A percentile compares a stretch with the other conserved stretches of the same genome.
Evolutionary conservation across 768 basidiomycete genomes (phyloP).

Genomic region (Boletus reticulatus): DNA sequence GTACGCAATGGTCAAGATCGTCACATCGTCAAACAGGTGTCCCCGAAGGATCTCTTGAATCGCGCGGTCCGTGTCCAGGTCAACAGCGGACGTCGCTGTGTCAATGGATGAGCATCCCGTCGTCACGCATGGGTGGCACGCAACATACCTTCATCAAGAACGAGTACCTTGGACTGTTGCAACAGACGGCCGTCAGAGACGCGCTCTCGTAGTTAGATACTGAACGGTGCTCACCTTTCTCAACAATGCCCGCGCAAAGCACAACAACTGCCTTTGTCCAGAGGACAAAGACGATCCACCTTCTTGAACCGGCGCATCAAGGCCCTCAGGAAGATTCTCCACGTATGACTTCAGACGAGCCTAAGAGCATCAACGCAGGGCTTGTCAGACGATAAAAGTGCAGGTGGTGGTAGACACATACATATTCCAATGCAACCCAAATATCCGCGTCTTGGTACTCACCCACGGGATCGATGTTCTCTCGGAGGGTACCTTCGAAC

Average conservation of each 20-base stretch:
- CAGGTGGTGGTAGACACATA: slow-evolving; percentile 2
- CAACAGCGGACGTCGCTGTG: slow-evolving; percentile 83
- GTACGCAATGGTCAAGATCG: slow-evolving; percentile 86
- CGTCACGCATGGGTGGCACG: not conserved
- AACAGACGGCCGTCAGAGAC: slow-evolving; percentile 1
- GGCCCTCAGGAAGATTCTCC: slow-evolving; percentile 58
- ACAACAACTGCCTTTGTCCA: slow-evolving; percentile 86
- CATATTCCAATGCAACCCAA: slow-evolving; percentile 82
- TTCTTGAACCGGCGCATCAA: slow-evolving; percentile 75
- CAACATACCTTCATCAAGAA: slow-evolving; percentile 82
- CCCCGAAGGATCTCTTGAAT: slow-evolving; percentile 88
- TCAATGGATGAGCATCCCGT: not conserved
- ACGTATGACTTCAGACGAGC: slow-evolving; percentile 69
- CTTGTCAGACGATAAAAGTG: too few species aligned
- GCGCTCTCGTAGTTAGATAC: not conserved
- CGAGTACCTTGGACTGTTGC: slow-evolving; percentile 73
- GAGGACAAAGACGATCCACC: slow-evolving; percentile 79
- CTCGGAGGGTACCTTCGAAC: slow-evolving; percentile 71
- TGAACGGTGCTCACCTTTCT: slow-evolving; percentile 50
- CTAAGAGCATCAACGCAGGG: slow-evolving; percentile 27
- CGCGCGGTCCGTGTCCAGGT: slow-evolving; percentile 84
- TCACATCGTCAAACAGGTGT: slow-evolving; percentile 70
- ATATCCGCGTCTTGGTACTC: slow-evolving; percentile 75
- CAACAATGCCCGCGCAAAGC: slow-evolving; percentile 83
- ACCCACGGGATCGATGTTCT: slow-evolving; percentile 89